Evolutionary conservation across 1,284 basidiomycete species (phyloP).

Genomic region (Pyrrhoderma noxium): DNA sequence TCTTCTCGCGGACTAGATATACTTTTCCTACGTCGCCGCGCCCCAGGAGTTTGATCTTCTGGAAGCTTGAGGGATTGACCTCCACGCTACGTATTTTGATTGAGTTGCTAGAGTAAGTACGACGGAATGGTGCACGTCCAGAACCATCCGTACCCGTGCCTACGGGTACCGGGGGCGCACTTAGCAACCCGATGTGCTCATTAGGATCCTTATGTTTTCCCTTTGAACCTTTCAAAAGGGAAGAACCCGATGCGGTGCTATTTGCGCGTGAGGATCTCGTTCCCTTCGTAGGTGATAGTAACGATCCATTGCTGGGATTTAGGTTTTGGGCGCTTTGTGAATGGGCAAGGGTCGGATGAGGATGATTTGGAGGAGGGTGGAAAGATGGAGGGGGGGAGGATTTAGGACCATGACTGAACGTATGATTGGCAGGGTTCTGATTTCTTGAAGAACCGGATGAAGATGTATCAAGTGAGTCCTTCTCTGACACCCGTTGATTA

Average conservation of each 20-base stretch:
- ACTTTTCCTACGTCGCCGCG: constrained; percentile 96
- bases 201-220: constrained; percentile 17
- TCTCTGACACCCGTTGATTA: constrained; percentile 40
- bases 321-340: constrained; percentile 17
- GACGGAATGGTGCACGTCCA: constrained; percentile 60
- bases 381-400: constrained; percentile 12
- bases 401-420: constrained; percentile 5
- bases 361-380: constrained; percentile 7
- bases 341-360: constrained; percentile 9
- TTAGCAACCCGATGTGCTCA: constrained; percentile 15
- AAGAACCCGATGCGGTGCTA: constrained; percentile 11
- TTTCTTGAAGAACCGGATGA: constrained; percentile 61
- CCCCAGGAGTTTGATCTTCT: constrained; percentile 91
- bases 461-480: constrained; percentile 63
- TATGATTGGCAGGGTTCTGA: neutral
- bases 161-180: constrained; percentile 15
- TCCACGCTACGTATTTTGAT: constrained; percentile 85
- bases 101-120: constrained; percentile 96
- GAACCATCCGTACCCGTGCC: constrained; percentile 31
- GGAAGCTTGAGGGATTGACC: constrained; percentile 85
- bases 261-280: constrained; percentile 9
- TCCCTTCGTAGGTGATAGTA: constrained; percentile 12
- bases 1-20: constrained; percentile 94
- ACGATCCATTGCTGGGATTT: constrained; percentile 6
- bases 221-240: constrained; percentile 21